Evolutionary conservation across 805 yeast genomes (phyloP), one percentile per base, ranked within the genome.

Genomic region (Metschnikowia vanudenii): DNA sequence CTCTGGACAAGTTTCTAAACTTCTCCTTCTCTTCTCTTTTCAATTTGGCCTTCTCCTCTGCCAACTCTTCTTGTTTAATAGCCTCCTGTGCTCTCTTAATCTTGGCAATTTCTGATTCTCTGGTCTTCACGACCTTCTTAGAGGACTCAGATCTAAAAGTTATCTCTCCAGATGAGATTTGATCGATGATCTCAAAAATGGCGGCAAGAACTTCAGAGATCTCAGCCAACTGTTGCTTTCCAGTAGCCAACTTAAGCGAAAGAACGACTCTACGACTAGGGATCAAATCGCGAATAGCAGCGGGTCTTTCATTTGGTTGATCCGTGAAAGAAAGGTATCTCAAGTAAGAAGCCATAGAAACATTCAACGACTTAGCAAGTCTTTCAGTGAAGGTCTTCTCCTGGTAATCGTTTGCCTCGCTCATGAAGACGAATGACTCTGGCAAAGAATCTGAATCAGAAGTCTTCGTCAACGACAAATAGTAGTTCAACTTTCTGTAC

Each of bases 321-420:
- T 94, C 99, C 42, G 97, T 88, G 63, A 90, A 75, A 36, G 95
- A 84, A 51, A 94, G 62, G 60, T 64, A 85, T 60, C 82, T 80
- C 59, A 94, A 68, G 49, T 80, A 68, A 5, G 71, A 59, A 26
- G 80, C 68, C 28, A 72, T 71, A 24, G 70, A 67, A 43, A 84
- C 62, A 39, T 75, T 74, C 51, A 69, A 62, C n/a, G 64, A 55
- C 11, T 49, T 49, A 33, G 57, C 57, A 44, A 73, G 64, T 50
- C 76, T 78, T 22, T 71, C 69, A 43, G 81, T 75, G 54, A 77
- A 74, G 43, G 87, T 69, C 47, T 79, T 70, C 4, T 81, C 88
- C 54, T 84, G 89, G 70, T 88, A 75, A 64, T 92, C 98, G 51
- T 82, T 76, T 47, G 81, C 81, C 74, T 94, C 99, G 57, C 86